Evolutionary conservation across 2,329 filamentous ascomycete species (phyloP).

Genomic region (Fusarium liriodendri): DNA sequence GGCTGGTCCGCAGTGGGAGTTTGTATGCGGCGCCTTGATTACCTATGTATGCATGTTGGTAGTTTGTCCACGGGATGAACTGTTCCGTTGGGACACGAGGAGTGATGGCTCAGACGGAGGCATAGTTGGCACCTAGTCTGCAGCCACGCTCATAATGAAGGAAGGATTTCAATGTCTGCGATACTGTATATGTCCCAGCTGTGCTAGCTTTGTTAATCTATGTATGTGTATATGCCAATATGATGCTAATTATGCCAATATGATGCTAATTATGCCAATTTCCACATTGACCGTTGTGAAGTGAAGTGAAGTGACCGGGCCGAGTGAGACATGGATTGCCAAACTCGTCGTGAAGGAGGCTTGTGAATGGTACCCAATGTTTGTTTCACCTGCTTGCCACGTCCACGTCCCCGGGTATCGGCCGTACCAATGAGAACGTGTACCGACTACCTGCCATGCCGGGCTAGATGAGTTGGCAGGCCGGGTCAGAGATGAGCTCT

Average conservation of each 20-base stretch:
- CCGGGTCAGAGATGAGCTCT: constrained; percentile 9
- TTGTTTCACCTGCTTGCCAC: neutral
- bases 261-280: neutral
- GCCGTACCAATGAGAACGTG: neutral
- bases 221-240: neutral
- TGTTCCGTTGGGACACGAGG: constrained; percentile 29
- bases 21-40: constrained; percentile 36
- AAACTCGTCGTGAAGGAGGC: neutral
- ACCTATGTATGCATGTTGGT: constrained; percentile 36
- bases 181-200: neutral
- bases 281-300: neutral
- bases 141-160: constrained; percentile 36
- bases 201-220: neutral
- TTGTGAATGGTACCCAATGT: neutral
- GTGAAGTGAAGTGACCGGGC: neutral
- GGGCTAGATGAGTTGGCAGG: constrained; percentile 20
- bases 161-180: constrained; percentile 27
- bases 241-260: neutral
- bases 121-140: constrained; percentile 21
- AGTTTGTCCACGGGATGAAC: constrained; percentile 26
- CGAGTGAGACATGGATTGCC: neutral
- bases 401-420: neutral
- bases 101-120: constrained; percentile 33
- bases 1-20: constrained; percentile 49
- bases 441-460: neutral